Evolutionary conservation across 78 protist species (phyloP), one percentile per base, ranked within the genome.

Genomic region (Thecamonas trahens): DNA sequence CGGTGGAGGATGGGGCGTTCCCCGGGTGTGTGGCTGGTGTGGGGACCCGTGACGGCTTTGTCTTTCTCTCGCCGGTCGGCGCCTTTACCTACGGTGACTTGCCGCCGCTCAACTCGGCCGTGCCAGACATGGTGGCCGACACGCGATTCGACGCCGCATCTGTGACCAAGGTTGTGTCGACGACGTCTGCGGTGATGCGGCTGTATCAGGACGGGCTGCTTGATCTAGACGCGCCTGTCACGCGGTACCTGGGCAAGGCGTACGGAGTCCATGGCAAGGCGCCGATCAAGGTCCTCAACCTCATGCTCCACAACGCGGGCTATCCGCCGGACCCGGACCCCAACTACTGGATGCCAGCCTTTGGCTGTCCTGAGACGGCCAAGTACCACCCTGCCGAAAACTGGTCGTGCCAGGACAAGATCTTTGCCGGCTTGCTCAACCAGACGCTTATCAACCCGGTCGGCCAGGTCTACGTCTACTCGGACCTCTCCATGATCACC

Each of bases 291-390:
- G 67, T 79, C 49, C 37, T 57, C 38, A 82, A 86, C 62, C 73
- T 77, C 47, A 69, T 86, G 66, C 42, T 82, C 24, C 89, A 84
- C 52, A 84, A 84, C 61, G 76, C 89, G 26, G 89, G 89, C 38
- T 78, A 52, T 42, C 79, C 57, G 26, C 89, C 89, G 34, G 89
- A 84, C 42, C 89, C 89, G 45, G 38, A 53, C 31, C 89, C 89
- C 39, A 59, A 60, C 42, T 84, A 78, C 72, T 74, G 82, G 68
- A 2, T 35, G 37, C 77, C 81, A 44, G 59, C 37, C 37, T 89
- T 84, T 73, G 80, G 57, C 8, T 84, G 94, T 67, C 83, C 88
- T 38, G 75, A 75, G 9, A 72, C 84, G 9, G 14, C 18, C 15
- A n/a, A 44, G 38, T 54, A 59, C 47, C 35, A 80, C 54, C 90